Evolutionary conservation across 2,329 filamentous ascomycete genomes (phyloP).

Genomic region (Sclerotinia glacialis): DNA sequence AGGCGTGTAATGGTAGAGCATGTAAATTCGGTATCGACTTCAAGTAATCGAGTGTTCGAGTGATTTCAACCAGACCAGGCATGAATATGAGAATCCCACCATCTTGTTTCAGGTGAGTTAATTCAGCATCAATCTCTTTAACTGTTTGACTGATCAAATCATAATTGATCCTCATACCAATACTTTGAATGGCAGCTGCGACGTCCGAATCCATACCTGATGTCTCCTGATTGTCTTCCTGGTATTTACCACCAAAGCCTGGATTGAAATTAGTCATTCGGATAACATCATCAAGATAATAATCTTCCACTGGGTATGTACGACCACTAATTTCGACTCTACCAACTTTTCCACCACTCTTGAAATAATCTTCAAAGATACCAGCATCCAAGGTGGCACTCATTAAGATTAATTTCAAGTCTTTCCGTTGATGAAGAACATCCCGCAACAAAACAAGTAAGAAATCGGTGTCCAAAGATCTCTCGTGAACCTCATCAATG

Average conservation of each 20-base stretch:
- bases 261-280: constrained; percentile 70
- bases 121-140: constrained; percentile 73
- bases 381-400: constrained; percentile 90
- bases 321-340: constrained; percentile 82
- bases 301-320: constrained; percentile 86
- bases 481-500: constrained; percentile 95
- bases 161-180: constrained; percentile 89
- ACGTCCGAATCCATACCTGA: constrained; percentile 54
- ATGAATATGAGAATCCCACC: constrained; percentile 96
- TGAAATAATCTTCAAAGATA: constrained; percentile 83
- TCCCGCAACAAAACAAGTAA: constrained; percentile 82
- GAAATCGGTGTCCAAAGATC: constrained; percentile 93
- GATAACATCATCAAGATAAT: constrained; percentile 85
- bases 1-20: constrained; percentile 86
- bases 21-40: constrained; percentile 65
- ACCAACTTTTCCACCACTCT: constrained; percentile 66
- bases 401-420: constrained; percentile 91
- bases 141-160: constrained; percentile 79
- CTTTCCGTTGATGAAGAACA: constrained; percentile 69
- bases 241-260: constrained; percentile 41
- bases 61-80: constrained; percentile 89
- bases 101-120: constrained; percentile 61
- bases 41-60: constrained; percentile 69
- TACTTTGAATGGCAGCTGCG: constrained; percentile 66
- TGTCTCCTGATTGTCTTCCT: constrained; percentile 46